Evolutionary conservation across 139 green algal species (phyloP), one percentile per base, ranked within the genome.

Genomic region (Yamagishiella unicocca): DNA sequence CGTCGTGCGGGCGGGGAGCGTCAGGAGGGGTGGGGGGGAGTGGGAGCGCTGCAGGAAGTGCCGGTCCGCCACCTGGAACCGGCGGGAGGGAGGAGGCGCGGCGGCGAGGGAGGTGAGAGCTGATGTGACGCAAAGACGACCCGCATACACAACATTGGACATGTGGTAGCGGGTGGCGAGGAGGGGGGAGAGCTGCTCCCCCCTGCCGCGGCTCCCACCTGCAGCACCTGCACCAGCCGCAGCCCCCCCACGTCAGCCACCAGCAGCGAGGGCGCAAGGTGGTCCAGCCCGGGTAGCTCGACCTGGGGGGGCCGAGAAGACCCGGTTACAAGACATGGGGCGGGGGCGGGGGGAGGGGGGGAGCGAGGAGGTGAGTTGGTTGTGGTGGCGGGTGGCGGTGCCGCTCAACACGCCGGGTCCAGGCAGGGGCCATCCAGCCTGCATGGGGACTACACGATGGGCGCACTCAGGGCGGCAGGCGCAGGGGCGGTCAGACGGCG

Each of bases 161-260:
- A n/a, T n/a, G n/a, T n/a, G n/a, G n/a, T n/a, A n/a, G n/a, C n/a
- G n/a, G n/a, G n/a, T n/a, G 5, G 33, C 35, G 33, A 33, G 29
- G 19, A 45, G 5, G 29, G 8, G 9, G 5, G 7, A 21, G 67
- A 50, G 22, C 38, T 27, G 42, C 73, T 31, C 29, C 61, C 43
- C 1, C 46, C 55, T 25, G n/a, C 73, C 35, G 31, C 21, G 2
- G 12, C 58, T 64, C 67, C 2, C 46, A 85, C 79, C 79, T 74
- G 58, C 21, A 37, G 35, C 53, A 88, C 89, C 75, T 92, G 89
- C 58, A 90, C 50, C 82, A 89, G 67, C 58, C 77, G 73, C 17
- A 46, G 40, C 4, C 76, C 83, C 8, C 67, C 86, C n/a, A 82
- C 37, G 27, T 83, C 82, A 6, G 81, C 76, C 82, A 92, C 68